These are phyloP conservation scores for Botrytis deweyae DNA, from an alignment of 2,329 filamentous ascomycete genomes.

Conservation along the genomic window DNA sequence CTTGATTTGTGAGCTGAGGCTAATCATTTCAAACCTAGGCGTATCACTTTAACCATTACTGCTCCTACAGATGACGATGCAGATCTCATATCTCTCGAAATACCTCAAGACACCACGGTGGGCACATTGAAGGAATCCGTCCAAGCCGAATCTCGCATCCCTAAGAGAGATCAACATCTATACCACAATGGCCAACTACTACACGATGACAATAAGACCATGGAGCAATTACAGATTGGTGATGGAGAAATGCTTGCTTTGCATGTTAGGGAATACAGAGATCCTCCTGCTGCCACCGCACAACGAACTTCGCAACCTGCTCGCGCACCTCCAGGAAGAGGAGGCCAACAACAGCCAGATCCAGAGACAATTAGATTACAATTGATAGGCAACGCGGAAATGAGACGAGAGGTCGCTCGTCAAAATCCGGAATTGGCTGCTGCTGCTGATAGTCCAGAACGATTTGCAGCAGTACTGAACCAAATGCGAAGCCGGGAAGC, in stretches of 20 bases:
- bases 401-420: conserved; percentile 68
- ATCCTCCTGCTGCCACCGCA: conserved; percentile 42
- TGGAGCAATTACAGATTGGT: conserved; percentile 75
- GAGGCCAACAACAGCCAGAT: conserved; percentile 52
- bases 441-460: conserved; percentile 70
- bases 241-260: conserved; percentile 93
- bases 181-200: conserved; percentile 88
- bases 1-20: conserved; percentile 11
- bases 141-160: conserved; percentile 76
- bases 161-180: conserved; percentile 73
- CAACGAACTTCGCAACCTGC: conserved; percentile 38
- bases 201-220: conserved; percentile 72
- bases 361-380: conserved; percentile 80
- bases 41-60: conserved; percentile 82
- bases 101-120: conserved; percentile 79
- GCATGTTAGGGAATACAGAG: conserved; percentile 65
- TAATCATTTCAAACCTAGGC: conserved; percentile 53
- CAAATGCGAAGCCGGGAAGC: conserved; percentile 69
- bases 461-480: conserved; percentile 72
- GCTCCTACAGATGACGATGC: conserved; percentile 62
- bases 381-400: conserved; percentile 73
- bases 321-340: conserved; percentile 39
- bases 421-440: conserved; percentile 75
- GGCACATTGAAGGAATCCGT: conserved; percentile 85
- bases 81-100: conserved; percentile 77